Percentiles rank a stretch among this genome's conserved stretches.
Evolutionary conservation across 2,329 filamentous ascomycete genomes (phyloP).

Genomic region (Penicillium capsulatum): DNA sequence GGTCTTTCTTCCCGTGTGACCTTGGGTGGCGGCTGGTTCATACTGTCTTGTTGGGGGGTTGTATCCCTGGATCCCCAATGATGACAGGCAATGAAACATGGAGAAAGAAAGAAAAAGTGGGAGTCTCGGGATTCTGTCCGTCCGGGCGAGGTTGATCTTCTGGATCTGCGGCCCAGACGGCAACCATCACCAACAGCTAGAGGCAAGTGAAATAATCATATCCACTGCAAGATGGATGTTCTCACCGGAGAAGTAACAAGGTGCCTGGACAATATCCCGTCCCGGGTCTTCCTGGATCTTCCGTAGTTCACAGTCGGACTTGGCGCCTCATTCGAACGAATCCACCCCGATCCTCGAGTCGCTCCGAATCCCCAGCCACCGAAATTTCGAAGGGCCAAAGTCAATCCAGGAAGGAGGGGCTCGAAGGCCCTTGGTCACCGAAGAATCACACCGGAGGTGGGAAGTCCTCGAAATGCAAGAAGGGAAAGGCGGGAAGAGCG

Average conservation of each 20-base stretch:
- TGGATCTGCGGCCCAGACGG: neutral
- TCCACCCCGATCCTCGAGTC: constrained; percentile 11
- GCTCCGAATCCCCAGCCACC: constrained; percentile 20
- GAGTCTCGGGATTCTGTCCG: no score
- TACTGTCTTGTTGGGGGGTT: constrained; percentile 21
- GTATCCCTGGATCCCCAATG: constrained; percentile 12
- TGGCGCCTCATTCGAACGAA: constrained; percentile 13
- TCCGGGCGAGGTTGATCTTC: no score
- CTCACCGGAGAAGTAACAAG: no score
- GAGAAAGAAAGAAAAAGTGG: constrained; percentile 1
- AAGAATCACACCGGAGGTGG: no score
- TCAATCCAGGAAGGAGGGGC: constrained; percentile 1
- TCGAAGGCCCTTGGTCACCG: neutral
- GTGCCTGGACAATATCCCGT: no score
- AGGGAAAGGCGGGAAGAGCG: constrained; percentile 3
- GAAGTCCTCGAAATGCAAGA: neutral
- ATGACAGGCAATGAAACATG: constrained; percentile 20
- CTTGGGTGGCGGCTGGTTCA: constrained; percentile 8
- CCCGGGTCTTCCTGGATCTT: no score
- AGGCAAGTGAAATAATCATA: no score
- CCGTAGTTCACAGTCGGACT: constrained; percentile 14
- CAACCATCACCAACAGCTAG: no score
- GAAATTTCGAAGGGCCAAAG: constrained; percentile 12
- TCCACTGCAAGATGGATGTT: no score
- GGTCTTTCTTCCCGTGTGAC: constrained; percentile 24